Evolutionary conservation across 2,329 filamentous ascomycete genomes (phyloP).

Genomic region (Colletotrichum noveboracense): DNA sequence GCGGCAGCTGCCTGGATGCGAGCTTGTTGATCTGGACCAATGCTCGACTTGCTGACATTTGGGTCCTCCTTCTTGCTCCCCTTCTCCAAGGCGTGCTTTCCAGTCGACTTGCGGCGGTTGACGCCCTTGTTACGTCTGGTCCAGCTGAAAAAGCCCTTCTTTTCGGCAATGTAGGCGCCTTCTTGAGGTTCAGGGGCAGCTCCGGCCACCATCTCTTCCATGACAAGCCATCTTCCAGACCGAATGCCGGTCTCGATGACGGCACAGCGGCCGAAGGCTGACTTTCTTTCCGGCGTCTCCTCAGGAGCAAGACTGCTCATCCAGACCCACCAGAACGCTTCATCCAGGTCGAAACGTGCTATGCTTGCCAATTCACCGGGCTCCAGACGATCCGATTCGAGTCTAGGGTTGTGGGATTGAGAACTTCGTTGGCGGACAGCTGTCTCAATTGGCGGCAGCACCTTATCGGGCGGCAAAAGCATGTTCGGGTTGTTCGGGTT

Average conservation of each 20-base stretch:
- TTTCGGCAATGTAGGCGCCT: conserved; percentile 91
- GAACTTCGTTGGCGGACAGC: conserved; percentile 80
- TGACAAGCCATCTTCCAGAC: conserved; percentile 86
- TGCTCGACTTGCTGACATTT: conserved; percentile 76
- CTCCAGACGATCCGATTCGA: conserved; percentile 77
- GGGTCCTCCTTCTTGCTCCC: conserved; percentile 46
- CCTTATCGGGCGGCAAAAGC: conserved; percentile 88
- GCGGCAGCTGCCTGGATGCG: conserved; percentile 91
- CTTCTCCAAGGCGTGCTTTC: conserved; percentile 62
- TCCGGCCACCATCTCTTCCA: conserved; percentile 96
- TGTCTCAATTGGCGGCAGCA: conserved; percentile 82
- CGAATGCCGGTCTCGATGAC: conserved; percentile 87
- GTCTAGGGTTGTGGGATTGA: conserved; percentile 77
- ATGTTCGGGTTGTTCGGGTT: conserved; percentile 69
- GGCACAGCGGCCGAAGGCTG: conserved; percentile 92
- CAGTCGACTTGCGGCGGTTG: conserved; percentile 73
- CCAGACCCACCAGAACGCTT: conserved; percentile 99
- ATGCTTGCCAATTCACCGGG: conserved; percentile 96
- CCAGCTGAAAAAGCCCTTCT: conserved; percentile 93
- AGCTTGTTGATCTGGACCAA: conserved; percentile 90
- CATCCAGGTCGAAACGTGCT: conserved; percentile 82
- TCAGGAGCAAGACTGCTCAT: conserved; percentile 94
- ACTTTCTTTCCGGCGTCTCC: conserved; percentile 84
- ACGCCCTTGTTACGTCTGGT: conserved; percentile 70
- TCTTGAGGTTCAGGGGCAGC: conserved; percentile 84